Conservation (phyloP, 345 rosid genomes). For the Rubroshorea leprosula region DNA sequence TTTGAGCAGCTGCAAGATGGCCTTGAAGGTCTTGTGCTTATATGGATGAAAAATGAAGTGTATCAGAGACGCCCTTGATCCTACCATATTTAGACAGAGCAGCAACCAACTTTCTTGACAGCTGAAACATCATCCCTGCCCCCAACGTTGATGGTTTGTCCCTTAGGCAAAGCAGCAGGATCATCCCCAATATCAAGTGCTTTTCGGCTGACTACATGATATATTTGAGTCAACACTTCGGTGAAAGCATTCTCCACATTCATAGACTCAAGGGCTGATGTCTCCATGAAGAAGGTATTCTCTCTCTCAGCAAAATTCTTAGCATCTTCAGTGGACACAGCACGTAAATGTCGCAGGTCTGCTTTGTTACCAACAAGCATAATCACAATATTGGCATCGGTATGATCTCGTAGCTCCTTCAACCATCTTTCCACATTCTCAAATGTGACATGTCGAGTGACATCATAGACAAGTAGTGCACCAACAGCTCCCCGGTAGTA, state of each 20-base stretch:
- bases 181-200: conserved; percentile 61
- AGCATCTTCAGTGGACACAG: conserved; percentile 69
- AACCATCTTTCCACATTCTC: conserved; percentile 92
- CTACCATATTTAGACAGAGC: conserved; percentile 30
- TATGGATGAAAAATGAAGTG: neutral
- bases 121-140: conserved; percentile 68
- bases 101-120: conserved; percentile 65
- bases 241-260: conserved; percentile 84
- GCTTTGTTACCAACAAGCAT: conserved; percentile 95
- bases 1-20: neutral
- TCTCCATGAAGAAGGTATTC: conserved; percentile 78
- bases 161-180: conserved; percentile 59
- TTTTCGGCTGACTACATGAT: conserved; percentile 65
- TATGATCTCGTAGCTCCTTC: conserved; percentile 83
- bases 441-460: conserved; percentile 73
- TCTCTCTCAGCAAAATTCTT: conserved; percentile 68
- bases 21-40: neutral
- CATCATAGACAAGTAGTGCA: conserved; percentile 79
- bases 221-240: conserved; percentile 68
- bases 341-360: conserved; percentile 72
- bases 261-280: conserved; percentile 79
- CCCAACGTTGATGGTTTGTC: conserved; percentile 66
- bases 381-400: conserved; percentile 71
- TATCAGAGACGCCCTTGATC: neutral
- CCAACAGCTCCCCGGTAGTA: conserved; percentile 91